These are phyloP conservation scores for Ophiostoma ulmi DNA, from an alignment of 2,329 filamentous ascomycete species.

Conservation along the genomic window DNA sequence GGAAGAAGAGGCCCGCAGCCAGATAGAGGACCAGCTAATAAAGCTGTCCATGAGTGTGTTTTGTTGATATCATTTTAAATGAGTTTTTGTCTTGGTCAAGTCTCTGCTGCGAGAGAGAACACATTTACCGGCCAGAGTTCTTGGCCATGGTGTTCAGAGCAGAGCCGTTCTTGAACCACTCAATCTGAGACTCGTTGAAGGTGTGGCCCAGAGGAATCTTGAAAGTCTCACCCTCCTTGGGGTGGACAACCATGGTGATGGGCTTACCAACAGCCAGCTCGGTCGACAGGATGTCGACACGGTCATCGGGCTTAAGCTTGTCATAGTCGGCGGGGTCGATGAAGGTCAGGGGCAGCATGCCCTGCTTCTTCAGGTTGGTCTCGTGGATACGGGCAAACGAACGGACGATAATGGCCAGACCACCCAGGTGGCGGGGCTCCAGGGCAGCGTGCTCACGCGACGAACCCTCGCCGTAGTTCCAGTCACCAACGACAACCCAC, in stretches of 20 bases:
- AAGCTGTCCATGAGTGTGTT: background rate
- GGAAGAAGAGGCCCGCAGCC: conserved; percentile 3
- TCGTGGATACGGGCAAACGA: conserved; percentile 99
- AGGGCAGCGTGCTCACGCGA: conserved; percentile 98
- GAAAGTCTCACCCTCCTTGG: conserved; percentile 75
- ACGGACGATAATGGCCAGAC: conserved; percentile 91
- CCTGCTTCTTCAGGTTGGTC: conserved; percentile 99
- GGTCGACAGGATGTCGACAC: conserved; percentile 83
- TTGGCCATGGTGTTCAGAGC: conserved; percentile 99
- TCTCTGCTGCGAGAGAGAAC: background rate
- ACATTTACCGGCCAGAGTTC: conserved; percentile 31
- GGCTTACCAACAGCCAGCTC: conserved; percentile 90
- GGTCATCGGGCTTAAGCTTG: conserved; percentile 89
- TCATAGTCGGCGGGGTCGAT: conserved; percentile 93
- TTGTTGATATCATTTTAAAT: background rate
- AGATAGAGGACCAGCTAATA: background rate
- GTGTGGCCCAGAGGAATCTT: conserved; percentile 86
- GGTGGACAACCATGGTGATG: conserved; percentile 85
- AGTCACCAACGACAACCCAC: conserved; percentile 98
- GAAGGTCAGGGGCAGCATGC: conserved; percentile 98
- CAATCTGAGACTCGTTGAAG: conserved; percentile 95
- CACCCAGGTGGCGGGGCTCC: conserved; percentile 94
- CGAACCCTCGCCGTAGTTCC: conserved; percentile 98
- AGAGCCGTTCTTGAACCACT: conserved; percentile 98
- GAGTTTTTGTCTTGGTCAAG: background rate